phyloP scores from a whole-genome alignment of 106 monocot genomes.

The Iris macrosiphon region DNA sequence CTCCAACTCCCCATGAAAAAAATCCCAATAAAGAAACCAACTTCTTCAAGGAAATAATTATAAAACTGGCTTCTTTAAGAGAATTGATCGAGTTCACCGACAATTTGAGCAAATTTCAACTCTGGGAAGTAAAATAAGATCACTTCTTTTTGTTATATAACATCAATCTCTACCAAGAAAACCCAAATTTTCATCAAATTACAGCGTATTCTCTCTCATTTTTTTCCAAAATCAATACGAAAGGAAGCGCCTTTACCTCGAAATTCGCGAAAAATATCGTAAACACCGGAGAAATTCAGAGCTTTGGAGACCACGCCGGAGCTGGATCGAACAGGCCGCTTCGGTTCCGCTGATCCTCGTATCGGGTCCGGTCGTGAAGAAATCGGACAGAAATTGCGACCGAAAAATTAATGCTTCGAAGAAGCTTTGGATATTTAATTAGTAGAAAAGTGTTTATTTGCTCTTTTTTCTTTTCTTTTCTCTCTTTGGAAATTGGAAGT shows the following conservation, averaged over 20 bases:
- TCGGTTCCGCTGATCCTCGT: slow-evolving; percentile 3
- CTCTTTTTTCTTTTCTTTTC: not conserved
- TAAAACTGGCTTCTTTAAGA: too few species aligned
- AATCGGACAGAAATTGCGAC: slow-evolving; percentile 5
- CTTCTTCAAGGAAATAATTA: not conserved
- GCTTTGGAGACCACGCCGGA: not conserved
- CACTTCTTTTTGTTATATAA: too few species aligned
- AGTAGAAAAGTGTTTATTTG: too few species aligned
- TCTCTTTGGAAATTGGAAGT: not conserved
- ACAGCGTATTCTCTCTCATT: too few species aligned
- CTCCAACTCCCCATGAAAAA: not conserved
- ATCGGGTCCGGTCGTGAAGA: not conserved
- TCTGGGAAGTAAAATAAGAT: too few species aligned
- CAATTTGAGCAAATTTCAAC: too few species aligned
- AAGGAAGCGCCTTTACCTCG: not conserved
- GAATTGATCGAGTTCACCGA: not conserved
- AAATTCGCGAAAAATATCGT: not conserved
- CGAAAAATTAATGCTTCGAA: not conserved
- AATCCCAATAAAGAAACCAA: not conserved
- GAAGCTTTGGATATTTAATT: not conserved
- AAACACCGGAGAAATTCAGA: not conserved
- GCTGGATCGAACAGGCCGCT: not conserved
- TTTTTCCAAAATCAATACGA: too few species aligned
- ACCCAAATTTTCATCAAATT: too few species aligned
- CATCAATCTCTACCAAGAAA: too few species aligned